phyloP scores from a whole-genome alignment of 2,329 filamentous ascomycete genomes.

The Cladobotryum mycophilum region DNA sequence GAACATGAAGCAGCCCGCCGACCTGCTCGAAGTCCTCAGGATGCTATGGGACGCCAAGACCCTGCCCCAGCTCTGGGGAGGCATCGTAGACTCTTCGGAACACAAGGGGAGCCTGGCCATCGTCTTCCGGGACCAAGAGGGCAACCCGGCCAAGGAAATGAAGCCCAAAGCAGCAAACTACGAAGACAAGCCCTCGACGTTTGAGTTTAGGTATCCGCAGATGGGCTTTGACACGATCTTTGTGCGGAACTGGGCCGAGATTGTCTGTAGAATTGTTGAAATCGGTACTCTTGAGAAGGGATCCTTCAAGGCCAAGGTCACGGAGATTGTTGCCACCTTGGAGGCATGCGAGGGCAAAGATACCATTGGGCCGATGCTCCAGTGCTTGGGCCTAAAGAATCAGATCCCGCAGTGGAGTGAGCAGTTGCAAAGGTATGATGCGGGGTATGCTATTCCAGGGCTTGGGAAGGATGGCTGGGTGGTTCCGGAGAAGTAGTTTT shows the following conservation, averaged over 20 bases:
- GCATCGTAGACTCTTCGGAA: too few species aligned
- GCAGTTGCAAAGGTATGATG: conserved; percentile 14
- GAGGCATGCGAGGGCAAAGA: neutral
- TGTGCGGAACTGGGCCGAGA: conserved; percentile 17
- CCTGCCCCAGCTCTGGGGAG: too few species aligned
- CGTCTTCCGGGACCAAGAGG: neutral
- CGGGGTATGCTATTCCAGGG: conserved; percentile 8
- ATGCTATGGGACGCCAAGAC: too few species aligned
- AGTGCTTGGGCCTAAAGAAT: conserved; percentile 11
- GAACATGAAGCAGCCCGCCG: too few species aligned
- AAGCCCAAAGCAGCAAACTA: neutral
- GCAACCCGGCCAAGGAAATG: neutral
- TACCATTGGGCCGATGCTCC: conserved; percentile 6
- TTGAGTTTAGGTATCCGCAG: conserved; percentile 22
- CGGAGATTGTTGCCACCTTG: neutral
- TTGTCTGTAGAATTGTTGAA: conserved; percentile 13
- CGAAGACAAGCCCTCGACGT: conserved; percentile 14
- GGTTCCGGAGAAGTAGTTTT: neutral
- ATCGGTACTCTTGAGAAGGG: conserved; percentile 10
- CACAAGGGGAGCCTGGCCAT: conserved; percentile 1
- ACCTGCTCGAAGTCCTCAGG: too few species aligned
- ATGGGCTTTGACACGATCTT: conserved; percentile 20
- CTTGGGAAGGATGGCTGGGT: conserved; percentile 12
- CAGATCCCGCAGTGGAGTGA: conserved; percentile 16
- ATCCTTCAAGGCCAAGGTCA: conserved; percentile 5